These are phyloP conservation scores for Aspergillus sclerotioniger DNA, from an alignment of 495 filamentous ascomycete species.

Conservation along the genomic window DNA sequence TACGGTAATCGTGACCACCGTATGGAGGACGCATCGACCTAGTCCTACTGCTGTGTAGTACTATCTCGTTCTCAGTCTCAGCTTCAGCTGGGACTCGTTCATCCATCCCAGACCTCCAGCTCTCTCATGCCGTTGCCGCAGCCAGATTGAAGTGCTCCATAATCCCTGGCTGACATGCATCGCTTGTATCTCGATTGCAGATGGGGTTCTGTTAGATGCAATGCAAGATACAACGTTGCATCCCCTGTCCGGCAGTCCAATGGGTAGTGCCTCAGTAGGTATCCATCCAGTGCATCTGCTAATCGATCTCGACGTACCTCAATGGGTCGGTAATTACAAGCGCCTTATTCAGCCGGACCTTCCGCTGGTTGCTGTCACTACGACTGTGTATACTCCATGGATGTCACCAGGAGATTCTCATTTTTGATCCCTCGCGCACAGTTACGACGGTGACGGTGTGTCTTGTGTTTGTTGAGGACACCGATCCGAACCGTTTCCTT, in stretches of 20 bases:
- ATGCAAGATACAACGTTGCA: not conserved
- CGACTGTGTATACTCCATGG: not conserved
- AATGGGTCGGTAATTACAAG: not conserved
- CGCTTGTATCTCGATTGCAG: not conserved
- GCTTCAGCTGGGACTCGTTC: too few relatives aligned
- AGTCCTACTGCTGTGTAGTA: too few relatives aligned
- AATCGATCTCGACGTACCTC: not conserved
- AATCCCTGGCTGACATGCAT: not conserved
- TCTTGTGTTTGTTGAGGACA: not conserved
- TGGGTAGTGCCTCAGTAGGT: too few relatives aligned
- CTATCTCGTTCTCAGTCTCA: too few relatives aligned
- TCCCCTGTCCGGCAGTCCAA: too few relatives aligned
- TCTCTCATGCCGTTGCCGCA: not conserved
- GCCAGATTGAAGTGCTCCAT: not conserved
- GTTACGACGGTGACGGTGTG: constrained; percentile 1
- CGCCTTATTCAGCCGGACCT: not conserved
- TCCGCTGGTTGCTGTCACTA: not conserved
- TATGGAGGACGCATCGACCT: too few relatives aligned
- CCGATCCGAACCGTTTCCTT: not conserved
- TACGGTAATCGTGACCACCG: too few relatives aligned
- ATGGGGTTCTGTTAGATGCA: not conserved
- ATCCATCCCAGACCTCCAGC: too few relatives aligned
- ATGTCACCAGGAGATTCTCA: constrained; percentile 1
- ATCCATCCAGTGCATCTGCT: not conserved
- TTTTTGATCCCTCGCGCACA: constrained; percentile 1